Conservation (phyloP, 345 rosid species). For the Rhodomyrtus tomentosa region DNA sequence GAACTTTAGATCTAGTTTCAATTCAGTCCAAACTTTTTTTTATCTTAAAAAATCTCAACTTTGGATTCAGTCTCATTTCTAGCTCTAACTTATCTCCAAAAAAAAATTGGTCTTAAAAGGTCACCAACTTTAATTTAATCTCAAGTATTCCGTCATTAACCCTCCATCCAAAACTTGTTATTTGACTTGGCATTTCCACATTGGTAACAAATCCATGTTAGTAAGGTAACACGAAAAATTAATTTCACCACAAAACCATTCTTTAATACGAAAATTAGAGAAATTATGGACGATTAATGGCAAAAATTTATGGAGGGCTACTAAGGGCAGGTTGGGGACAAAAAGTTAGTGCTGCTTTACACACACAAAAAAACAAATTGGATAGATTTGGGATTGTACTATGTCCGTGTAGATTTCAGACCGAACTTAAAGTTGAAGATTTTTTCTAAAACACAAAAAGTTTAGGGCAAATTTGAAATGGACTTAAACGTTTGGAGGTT, state of each 20-base stretch:
- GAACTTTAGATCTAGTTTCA: neutral
- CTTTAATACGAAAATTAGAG: neutral
- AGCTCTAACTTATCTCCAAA: no score
- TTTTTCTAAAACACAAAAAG: no score
- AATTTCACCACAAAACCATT: neutral
- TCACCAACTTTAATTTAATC: neutral
- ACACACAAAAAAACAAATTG: neutral
- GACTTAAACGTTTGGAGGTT: no score
- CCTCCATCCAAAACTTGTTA: neutral
- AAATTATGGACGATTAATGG: accelerated
- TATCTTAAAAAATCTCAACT: neutral
- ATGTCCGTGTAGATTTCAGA: neutral
- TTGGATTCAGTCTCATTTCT: neutral
- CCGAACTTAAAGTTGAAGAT: neutral
- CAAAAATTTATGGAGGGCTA: neutral
- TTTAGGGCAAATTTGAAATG: no score
- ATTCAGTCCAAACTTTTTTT: neutral
- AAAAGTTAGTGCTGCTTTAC: neutral
- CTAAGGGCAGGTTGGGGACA: neutral
- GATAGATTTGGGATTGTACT: neutral
- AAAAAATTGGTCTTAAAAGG: neutral
- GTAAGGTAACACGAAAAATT: neutral
- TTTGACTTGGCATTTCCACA: neutral
- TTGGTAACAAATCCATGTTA: neutral
- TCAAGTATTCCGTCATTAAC: neutral